Evolutionary conservation across 345 rosid species (phyloP), one percentile per base, ranked within the genome.

Genomic region (Noccaea caerulescens): DNA sequence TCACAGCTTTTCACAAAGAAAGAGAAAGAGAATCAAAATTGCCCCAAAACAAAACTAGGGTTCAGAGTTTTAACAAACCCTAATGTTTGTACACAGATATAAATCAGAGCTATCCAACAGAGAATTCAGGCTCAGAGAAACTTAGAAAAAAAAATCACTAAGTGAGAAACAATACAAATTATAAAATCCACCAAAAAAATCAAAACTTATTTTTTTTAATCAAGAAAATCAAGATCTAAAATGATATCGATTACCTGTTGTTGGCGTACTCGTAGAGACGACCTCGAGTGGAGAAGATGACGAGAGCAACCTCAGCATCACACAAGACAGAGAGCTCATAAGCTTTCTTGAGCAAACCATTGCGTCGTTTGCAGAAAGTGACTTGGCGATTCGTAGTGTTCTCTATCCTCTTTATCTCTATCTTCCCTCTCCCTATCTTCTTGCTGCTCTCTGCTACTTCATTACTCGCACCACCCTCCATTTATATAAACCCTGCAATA

Each of bases 191-290:
- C 16, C 2, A 25, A 38, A 45, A 57, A 34, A 8, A 16, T 46
- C 38, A 0, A 37, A 66, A 43, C 18, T 50, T 1, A 20, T 20
- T 20, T 20, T 20, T 20, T 20, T 20, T 20, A 20, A 20, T 20
- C 33, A 71, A 55, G 61, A 13, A 58, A 54, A 12, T 30, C 36
- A 66, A 69, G 72, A 62, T 45, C 72, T 34, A 27, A 14, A 8
- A 14, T 5, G 20, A n/a, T 8, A 9, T n/a, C 1, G 58, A 1
- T 20, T 64, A 88, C 97, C 94, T 90, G 91, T 84, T 82, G 66
- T 90, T 88, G 65, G 97, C 85, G 46, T 90, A 88, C 57, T 90
- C 97, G 42, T 90, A 90, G 81, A 90, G 94, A n/a, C 94, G 90
- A 63, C 94, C 97, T 3, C 94, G 90, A 83, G 63, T 86, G 30